Conservation (phyloP, 1,139 yeast species). For the Spencermartinsiella ligniputridi region DNA sequence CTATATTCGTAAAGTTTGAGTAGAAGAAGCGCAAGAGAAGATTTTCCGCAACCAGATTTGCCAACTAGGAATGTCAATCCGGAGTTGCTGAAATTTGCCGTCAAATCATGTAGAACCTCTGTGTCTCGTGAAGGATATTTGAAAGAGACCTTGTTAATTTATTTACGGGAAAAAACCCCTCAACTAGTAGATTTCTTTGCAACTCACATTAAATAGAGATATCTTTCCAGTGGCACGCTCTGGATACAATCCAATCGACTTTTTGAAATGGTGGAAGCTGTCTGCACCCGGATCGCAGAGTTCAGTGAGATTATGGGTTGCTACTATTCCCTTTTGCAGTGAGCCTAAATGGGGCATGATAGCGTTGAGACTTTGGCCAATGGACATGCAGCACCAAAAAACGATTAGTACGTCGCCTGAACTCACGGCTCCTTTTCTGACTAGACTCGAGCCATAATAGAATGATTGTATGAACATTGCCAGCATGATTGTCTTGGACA, state of each 20-base stretch:
- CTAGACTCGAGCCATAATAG: constrained; percentile 78
- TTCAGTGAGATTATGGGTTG: constrained; percentile 17
- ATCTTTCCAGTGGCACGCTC: constrained; percentile 43
- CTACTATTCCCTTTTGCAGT: constrained; percentile 27
- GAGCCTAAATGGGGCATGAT: constrained; percentile 23
- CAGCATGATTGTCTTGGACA: constrained; percentile 53
- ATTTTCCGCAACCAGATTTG: constrained; percentile 87
- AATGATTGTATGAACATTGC: constrained; percentile 86
- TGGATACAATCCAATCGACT: constrained; percentile 31
- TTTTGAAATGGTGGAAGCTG: constrained; percentile 8
- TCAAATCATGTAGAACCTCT: constrained; percentile 44
- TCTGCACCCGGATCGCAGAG: constrained; percentile 16
- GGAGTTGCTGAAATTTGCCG: constrained; percentile 44
- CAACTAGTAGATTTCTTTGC: background rate
- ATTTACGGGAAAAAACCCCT: background rate
- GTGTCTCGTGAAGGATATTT: constrained; percentile 55
- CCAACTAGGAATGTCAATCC: constrained; percentile 67
- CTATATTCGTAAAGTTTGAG: constrained; percentile 50
- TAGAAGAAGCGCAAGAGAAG: constrained; percentile 66
- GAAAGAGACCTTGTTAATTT: constrained; percentile 35
- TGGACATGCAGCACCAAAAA: constrained; percentile 70
- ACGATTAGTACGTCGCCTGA: constrained; percentile 73
- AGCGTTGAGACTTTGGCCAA: constrained; percentile 51
- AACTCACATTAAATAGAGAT: constrained; percentile 44
- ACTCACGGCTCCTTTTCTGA: constrained; percentile 44